Base-by-base conservation (phyloP, 768 basidiomycete genomes). In the Coprinellus aureogranulatus region DNA sequence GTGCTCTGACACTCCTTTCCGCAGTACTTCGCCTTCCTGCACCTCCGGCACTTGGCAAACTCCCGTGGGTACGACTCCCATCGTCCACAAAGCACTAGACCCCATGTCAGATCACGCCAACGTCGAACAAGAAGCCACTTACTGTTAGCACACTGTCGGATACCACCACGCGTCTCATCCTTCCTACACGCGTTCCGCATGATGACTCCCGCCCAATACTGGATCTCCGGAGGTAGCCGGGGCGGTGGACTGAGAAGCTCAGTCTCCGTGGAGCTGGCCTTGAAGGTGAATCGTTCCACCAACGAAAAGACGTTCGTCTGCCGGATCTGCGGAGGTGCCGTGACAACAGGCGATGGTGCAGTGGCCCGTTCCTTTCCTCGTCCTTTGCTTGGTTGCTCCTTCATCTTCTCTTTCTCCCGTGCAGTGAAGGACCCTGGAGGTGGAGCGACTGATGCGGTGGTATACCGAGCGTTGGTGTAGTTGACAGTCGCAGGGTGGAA, bases 201-300 rank as follows among this genome's bases (percentile, higher is more conserved):
- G 67, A 98, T 97, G n/a, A 98, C 96, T 2, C 94, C 94, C 0
- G 96, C 97, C 97, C 97, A 98, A 65, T 98, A 97, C 72, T 97
- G 93, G 23, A 99, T 96, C 70, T 98, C 96, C 10, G 81, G 77
- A 0, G 94, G 93, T 6, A 94, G 74, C 48, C 85, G 79, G 2
- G 89, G 87, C 4, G 84, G 87, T 0, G 86, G 84, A 54, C 84
- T 85, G 4, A 83, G 83, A 53, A 88, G 34, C 23, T 88, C 85
- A 20, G 81, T 82, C 66, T 95, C 94, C 0, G 86, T 83, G 10
- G 90, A 85, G 53, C 90, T 90, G 0, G 95, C 93, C 53, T 94
- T 85, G 78, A 94, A 97, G 0, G 96, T 99, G 75, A 97, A 99
- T 30, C 94, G 77, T 69, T 99, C 96, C 22, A 98, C 95, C 8